Base-by-base conservation (phyloP, 208 protist genomes). In the Trichomonas tenax region DNA sequence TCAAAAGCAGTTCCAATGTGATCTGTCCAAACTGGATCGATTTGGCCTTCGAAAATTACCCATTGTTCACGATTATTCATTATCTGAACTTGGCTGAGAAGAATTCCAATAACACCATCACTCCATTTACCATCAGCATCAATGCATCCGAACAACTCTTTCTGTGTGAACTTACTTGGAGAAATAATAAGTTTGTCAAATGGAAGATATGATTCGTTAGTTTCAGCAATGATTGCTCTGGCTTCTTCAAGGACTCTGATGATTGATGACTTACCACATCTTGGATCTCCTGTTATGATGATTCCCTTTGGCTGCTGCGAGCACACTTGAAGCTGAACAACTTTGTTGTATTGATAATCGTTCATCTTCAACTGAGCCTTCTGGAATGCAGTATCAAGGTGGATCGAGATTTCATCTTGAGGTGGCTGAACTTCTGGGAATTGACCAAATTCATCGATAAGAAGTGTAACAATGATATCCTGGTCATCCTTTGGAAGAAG, bases 1-100 rank as follows among this genome's bases (percentile, higher is more conserved):
- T 99, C 99, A 17, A 99, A 97, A 4, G 99, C 98, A 0, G 99
- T 99, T 97, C 99, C 99, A 98, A 99, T 98, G 96, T 99, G 99
- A 97, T 99, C 99, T 98, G 99, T 99, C 99, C 99, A 99, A 38
- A 99, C 96, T 11, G 99, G 98, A 96, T 99, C 99, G 31, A 99
- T 98, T n/a, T 99, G 99, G n/a, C 99, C 99, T 97, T 99, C 99
- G 97, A 99, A 99, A 46, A 99, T 98, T 95, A 99, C 98, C 98
- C 98, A 99, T 95, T 99, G 95, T 31, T 89, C 82, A 23, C 96
- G 96, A 1, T 96, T 44, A 96, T 96, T 26, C 31, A 97, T 98
- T 36, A 98, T 97, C 51, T 97, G 97, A 46, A 44, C 40, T 86
- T 98, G 98, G 89, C 98, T 98, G 45, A 98, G 98, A 96, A 98